Evolutionary conservation across 78 protist species (phyloP).

Genomic region (Anaeramoeba flamelloides): DNA sequence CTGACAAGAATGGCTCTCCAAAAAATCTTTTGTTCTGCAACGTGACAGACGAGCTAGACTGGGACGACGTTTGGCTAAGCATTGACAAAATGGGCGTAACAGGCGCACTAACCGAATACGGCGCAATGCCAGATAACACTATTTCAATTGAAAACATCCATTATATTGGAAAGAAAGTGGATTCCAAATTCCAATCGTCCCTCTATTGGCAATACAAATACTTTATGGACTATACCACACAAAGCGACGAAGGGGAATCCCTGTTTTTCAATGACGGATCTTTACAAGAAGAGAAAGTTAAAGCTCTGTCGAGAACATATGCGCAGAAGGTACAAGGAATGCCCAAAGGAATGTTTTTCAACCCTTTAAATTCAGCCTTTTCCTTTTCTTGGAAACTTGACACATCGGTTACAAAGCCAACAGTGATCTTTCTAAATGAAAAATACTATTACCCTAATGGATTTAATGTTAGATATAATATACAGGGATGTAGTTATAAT

Average conservation of each 20-base stretch:
- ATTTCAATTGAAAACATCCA: not conserved
- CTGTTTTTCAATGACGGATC: not conserved
- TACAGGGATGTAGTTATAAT: not conserved
- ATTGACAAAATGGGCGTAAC: not conserved
- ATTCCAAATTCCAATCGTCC: not conserved
- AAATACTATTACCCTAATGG: not conserved
- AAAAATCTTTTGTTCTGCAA: not conserved
- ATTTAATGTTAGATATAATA: not conserved
- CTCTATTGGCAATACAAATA: slow-evolving; percentile 7
- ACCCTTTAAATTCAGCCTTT: not conserved
- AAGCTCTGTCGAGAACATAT: slow-evolving; percentile 31
- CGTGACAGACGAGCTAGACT: not conserved
- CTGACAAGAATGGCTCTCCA: slow-evolving; percentile 2
- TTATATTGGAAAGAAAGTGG: not conserved
- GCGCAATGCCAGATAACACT: not conserved
- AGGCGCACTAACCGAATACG: slow-evolving; percentile 1
- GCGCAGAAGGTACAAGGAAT: slow-evolving; percentile 36
- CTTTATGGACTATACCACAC: slow-evolving; percentile 1
- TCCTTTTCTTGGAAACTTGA: not conserved
- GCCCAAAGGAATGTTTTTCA: slow-evolving; percentile 17
- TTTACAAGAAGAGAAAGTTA: not conserved
- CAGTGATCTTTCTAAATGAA: not conserved
- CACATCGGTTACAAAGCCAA: not conserved
- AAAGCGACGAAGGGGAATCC: no score
- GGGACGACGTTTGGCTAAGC: not conserved